Conservation (phyloP, 2,329 filamentous ascomycete genomes). For the Neodidymelliopsis sp. region DNA sequence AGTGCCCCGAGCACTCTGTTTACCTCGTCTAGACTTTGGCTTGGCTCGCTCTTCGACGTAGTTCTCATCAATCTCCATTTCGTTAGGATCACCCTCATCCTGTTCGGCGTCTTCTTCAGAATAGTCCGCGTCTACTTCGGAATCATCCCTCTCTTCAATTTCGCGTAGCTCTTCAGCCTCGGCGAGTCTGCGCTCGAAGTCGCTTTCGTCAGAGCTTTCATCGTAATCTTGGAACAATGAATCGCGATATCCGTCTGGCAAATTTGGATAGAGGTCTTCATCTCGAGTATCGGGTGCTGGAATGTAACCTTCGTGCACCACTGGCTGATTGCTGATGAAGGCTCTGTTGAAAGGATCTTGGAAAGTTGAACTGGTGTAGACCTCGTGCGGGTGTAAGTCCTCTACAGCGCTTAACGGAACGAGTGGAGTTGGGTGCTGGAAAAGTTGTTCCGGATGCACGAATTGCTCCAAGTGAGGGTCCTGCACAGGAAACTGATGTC, state of each 20-base stretch:
- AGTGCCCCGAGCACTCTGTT: slow-evolving; percentile 21
- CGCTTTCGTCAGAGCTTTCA: slow-evolving; percentile 40
- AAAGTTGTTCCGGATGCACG: slow-evolving; percentile 28
- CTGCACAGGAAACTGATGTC: slow-evolving; percentile 22
- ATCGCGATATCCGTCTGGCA: slow-evolving; percentile 29
- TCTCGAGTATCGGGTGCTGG: slow-evolving; percentile 45
- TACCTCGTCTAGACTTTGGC: slow-evolving; percentile 30
- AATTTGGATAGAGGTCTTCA: slow-evolving; percentile 40
- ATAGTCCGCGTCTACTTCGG: slow-evolving; percentile 47
- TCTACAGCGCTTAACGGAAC: slow-evolving; percentile 33
- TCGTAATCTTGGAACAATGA: slow-evolving; percentile 30
- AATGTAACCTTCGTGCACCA: slow-evolving; percentile 52
- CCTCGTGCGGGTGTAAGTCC: slow-evolving; percentile 25
- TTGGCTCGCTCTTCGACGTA: slow-evolving; percentile 32
- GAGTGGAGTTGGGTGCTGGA: slow-evolving; percentile 26
- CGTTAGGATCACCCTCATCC: slow-evolving; percentile 43
- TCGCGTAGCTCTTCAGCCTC: slow-evolving; percentile 41
- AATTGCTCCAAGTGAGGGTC: slow-evolving; percentile 25
- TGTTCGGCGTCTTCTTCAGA: slow-evolving; percentile 42
- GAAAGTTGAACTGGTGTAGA: slow-evolving; percentile 21
- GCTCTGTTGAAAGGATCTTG: slow-evolving; percentile 34
- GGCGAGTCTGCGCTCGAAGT: slow-evolving; percentile 33
- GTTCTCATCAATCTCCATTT: slow-evolving; percentile 39
- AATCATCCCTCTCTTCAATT: slow-evolving; percentile 40
- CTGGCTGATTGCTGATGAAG: slow-evolving; percentile 36